phyloP scores from a whole-genome alignment of 192 early-diverging fungal species.

The Coemansia biformis region DNA sequence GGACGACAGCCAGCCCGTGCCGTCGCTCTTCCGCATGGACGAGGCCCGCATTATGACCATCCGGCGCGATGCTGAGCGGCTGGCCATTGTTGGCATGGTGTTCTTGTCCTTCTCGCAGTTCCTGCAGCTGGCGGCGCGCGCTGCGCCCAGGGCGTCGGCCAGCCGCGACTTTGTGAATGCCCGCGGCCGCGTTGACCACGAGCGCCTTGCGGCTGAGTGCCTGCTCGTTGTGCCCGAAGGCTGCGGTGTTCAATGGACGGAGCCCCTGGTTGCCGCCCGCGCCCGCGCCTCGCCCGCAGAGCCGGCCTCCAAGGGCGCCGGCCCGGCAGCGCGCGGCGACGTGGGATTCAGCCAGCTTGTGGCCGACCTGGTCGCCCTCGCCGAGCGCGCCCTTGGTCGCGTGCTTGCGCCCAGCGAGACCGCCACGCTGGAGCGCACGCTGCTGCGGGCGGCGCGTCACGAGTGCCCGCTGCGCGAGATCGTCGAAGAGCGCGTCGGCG shows the following conservation, averaged over 20 bases:
- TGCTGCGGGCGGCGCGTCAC: slow-evolving; percentile 39
- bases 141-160: slow-evolving; percentile 1
- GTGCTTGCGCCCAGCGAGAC: slow-evolving; percentile 13
- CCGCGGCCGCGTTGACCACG: slow-evolving; percentile 27
- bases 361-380: slow-evolving; percentile 23
- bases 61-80: slow-evolving; percentile 39
- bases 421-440: slow-evolving; percentile 36
- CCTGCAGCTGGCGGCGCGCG: slow-evolving; percentile 22
- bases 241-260: slow-evolving; percentile 40
- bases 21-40: slow-evolving; percentile 45
- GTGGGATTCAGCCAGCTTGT: slow-evolving; percentile 31
- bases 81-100: slow-evolving; percentile 33
- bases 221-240: slow-evolving; percentile 39
- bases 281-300: not conserved
- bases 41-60: slow-evolving; percentile 34
- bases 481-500: slow-evolving; percentile 39
- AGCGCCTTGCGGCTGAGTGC: slow-evolving; percentile 35
- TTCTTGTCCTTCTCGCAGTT: slow-evolving; percentile 43
- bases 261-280: slow-evolving; percentile 16
- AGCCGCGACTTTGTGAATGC: slow-evolving; percentile 19
- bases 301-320: too few relatives aligned
- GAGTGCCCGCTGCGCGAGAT: slow-evolving; percentile 45
- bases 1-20: slow-evolving; percentile 31
- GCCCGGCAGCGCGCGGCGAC: slow-evolving; percentile 15
- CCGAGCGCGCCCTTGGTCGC: slow-evolving; percentile 27